Conservation (phyloP, 1,284 basidiomycete genomes). For the Rhizoctonia solani region DNA sequence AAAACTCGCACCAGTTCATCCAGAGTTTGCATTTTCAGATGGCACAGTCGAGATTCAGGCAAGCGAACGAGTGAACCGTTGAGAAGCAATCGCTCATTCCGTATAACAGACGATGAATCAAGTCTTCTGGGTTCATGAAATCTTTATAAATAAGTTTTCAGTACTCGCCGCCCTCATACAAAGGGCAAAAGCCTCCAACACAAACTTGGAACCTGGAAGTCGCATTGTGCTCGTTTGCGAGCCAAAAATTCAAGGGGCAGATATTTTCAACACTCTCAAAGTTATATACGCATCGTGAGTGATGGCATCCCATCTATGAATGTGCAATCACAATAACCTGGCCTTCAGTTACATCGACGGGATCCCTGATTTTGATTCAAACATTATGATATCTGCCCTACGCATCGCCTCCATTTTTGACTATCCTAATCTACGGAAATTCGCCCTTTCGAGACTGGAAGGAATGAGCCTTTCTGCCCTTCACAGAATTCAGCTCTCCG, state of each 20-base stretch:
- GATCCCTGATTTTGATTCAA: not conserved
- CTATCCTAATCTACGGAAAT: constrained; percentile 7
- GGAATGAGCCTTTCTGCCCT: not conserved
- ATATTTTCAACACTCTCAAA: constrained; percentile 1
- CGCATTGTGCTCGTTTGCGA: not conserved
- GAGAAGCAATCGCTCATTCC: not conserved
- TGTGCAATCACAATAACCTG: not conserved
- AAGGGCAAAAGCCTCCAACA: not conserved
- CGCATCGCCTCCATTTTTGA: constrained; percentile 4
- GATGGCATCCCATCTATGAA: not conserved
- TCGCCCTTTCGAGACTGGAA: constrained; percentile 3
- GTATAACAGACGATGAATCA: constrained; percentile 1
- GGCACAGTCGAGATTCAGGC: constrained; percentile 15
- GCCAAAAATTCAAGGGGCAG: not conserved
- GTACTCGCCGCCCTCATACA: not conserved
- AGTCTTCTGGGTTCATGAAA: constrained; percentile 17
- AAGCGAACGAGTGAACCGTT: not conserved
- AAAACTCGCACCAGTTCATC: not conserved
- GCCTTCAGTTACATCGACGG: not conserved
- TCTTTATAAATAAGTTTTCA: constrained; percentile 1
- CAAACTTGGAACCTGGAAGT: not conserved
- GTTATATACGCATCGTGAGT: constrained; percentile 13
- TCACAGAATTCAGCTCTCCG: constrained; percentile 6
- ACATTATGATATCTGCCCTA: not conserved
- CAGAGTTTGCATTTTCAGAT: constrained; percentile 19